These are phyloP conservation scores for Pseudodiploospora longispora DNA, from an alignment of 2,329 filamentous ascomycete species.

Conservation along the genomic window DNA sequence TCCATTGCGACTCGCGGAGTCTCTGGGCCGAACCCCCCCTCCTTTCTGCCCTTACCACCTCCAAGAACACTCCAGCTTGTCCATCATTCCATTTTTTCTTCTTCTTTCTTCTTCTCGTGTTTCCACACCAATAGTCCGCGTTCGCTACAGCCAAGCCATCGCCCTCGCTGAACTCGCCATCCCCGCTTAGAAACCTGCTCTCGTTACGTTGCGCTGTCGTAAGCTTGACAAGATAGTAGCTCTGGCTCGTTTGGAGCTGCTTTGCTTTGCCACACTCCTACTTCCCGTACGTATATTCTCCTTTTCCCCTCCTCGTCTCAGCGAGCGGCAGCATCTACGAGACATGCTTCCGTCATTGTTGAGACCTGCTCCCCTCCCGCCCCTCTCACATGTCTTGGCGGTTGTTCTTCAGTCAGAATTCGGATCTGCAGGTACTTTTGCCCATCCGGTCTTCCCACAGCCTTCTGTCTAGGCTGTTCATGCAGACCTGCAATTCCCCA, in stretches of 20 bases:
- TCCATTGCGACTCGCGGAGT: no score
- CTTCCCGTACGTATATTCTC: background rate
- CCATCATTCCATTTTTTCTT: background rate
- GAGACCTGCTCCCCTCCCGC: slow-evolving; percentile 1
- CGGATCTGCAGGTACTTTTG: slow-evolving; percentile 16
- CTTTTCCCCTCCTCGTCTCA: background rate
- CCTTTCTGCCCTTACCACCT: no score
- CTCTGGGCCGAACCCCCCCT: no score
- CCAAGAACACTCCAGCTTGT: no score
- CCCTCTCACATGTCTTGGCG: slow-evolving; percentile 6
- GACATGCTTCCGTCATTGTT: slow-evolving; percentile 4
- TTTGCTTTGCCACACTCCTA: background rate
- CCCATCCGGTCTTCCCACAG: slow-evolving; percentile 5
- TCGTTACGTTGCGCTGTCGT: slow-evolving; percentile 2
- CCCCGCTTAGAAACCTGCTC: no score
- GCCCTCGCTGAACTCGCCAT: no score
- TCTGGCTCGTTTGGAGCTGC: background rate
- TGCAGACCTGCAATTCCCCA: no score
- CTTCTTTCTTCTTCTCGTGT: background rate
- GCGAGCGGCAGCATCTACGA: background rate
- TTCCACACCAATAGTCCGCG: background rate
- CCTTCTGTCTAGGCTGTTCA: no score
- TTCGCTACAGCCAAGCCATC: no score
- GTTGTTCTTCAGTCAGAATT: background rate
- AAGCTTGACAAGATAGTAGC: slow-evolving; percentile 9